phyloP scores from a whole-genome alignment of 805 yeast genomes.

The Yamadazyma phyllophila region DNA sequence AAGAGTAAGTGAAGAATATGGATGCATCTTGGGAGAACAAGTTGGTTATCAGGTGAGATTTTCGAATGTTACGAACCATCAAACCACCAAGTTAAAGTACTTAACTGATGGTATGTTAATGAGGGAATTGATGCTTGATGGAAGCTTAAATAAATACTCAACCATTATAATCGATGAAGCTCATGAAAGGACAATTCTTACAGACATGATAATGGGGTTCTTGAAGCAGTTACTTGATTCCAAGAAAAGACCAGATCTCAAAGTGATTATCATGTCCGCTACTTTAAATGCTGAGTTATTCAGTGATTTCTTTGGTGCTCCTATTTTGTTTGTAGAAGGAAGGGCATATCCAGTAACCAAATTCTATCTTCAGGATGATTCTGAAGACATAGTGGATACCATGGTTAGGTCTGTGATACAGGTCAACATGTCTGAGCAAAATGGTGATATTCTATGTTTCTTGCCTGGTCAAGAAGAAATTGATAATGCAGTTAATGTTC shows the following conservation, averaged over 20 bases:
- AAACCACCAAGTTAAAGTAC: constrained; percentile 69
- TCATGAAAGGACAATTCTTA: constrained; percentile 90
- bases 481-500: constrained; percentile 70
- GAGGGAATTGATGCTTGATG: constrained; percentile 83
- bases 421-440: constrained; percentile 72
- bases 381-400: constrained; percentile 83
- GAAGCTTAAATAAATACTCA: constrained; percentile 59
- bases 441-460: constrained; percentile 90
- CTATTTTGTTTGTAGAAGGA: constrained; percentile 87
- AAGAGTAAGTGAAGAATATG: constrained; percentile 88
- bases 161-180: constrained; percentile 93
- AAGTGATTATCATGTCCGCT: constrained; percentile 84
- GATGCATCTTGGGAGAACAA: constrained; percentile 69
- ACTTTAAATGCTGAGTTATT: constrained; percentile 90
- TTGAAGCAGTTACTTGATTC: constrained; percentile 59
- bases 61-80: constrained; percentile 58
- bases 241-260: constrained; percentile 56
- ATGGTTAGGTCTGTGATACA: constrained; percentile 73
- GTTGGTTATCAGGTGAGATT: constrained; percentile 95
- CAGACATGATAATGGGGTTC: constrained; percentile 88
- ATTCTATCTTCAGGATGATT: constrained; percentile 58
- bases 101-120: constrained; percentile 97
- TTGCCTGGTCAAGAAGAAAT: constrained; percentile 97
- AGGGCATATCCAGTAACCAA: constrained; percentile 82
- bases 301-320: constrained; percentile 77